Percentiles rank a stretch among this genome's conserved stretches.
Evolutionary conservation across 2,329 filamentous ascomycete species (phyloP).

Genomic region (Scedosporium dehoogii): DNA sequence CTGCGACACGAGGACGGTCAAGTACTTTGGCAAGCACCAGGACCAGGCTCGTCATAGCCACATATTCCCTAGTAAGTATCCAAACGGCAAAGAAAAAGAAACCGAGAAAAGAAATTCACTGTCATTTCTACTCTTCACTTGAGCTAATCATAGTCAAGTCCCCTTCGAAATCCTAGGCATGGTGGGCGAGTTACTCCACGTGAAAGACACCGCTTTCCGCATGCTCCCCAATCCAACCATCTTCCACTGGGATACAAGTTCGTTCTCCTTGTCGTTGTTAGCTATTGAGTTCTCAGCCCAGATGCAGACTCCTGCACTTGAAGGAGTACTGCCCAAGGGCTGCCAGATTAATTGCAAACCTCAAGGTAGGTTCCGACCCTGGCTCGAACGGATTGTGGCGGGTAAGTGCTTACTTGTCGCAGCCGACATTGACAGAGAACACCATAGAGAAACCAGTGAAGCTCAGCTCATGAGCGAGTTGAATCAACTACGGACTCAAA

Average conservation of each 20-base stretch:
- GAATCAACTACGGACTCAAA: neutral
- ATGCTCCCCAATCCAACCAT: constrained; percentile 47
- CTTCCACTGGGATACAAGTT: constrained; percentile 39
- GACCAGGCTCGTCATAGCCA: constrained; percentile 28
- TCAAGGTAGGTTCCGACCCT: no score
- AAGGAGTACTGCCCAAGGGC: no score
- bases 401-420: no score
- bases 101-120: no score
- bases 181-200: constrained; percentile 40
- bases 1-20: constrained; percentile 41
- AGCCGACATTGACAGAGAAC: constrained; percentile 24
- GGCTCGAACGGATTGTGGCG: no score
- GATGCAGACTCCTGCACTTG: no score
- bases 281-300: no score
- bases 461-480: constrained; percentile 25
- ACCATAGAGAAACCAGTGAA: constrained; percentile 31
- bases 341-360: no score
- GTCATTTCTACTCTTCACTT: neutral
- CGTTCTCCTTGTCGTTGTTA: constrained; percentile 21
- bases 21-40: constrained; percentile 27
- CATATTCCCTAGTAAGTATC: constrained; percentile 36
- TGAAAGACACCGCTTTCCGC: constrained; percentile 38
- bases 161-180: constrained; percentile 51
- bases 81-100: no score
- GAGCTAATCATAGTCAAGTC: constrained; percentile 23